Evolutionary conservation across 345 rosid species (phyloP).

Genomic region (Hypericum androsaemum): DNA sequence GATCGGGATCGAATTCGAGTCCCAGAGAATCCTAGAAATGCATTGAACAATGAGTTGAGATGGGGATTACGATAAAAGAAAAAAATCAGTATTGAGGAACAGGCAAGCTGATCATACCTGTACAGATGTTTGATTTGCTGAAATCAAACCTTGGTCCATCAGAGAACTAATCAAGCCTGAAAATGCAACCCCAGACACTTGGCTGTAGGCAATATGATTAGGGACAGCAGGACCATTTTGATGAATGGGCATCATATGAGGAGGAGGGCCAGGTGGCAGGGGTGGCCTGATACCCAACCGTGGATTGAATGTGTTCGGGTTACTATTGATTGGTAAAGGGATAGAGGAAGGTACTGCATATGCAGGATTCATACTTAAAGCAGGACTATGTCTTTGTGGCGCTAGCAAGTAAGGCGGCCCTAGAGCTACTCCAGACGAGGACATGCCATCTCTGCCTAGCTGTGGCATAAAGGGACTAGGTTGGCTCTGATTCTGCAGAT

Average conservation of each 20-base stretch:
- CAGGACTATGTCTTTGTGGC: conserved; percentile 34
- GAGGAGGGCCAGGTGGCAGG: conserved; percentile 48
- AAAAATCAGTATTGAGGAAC: conserved; percentile 4
- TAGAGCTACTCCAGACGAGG: conserved; percentile 29
- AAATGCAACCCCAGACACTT: conserved; percentile 44
- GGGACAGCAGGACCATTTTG: conserved; percentile 21
- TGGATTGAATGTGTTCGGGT: conserved; percentile 24
- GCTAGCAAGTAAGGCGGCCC: conserved; percentile 35
- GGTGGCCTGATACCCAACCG: conserved; percentile 44
- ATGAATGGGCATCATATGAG: conserved; percentile 34
- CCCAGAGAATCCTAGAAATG: conserved; percentile 53
- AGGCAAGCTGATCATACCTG: conserved; percentile 47
- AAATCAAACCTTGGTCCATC: conserved; percentile 86
- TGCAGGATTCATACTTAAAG: conserved; percentile 21
- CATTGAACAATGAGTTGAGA: conserved; percentile 25
- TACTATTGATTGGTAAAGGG: conserved; percentile 38
- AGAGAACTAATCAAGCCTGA: conserved; percentile 80
- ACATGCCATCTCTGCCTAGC: conserved; percentile 28
- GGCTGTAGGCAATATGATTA: conserved; percentile 33
- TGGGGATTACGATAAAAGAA: not conserved
- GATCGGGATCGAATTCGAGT: conserved; percentile 70
- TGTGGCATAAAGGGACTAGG: conserved; percentile 36
- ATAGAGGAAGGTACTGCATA: conserved; percentile 22
- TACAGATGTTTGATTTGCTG: conserved; percentile 44
- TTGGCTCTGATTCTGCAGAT: conserved; percentile 43